These are phyloP conservation scores for Boletus subcaerulescens DNA, from an alignment of 768 basidiomycete genomes.

Conservation along the genomic window DNA sequence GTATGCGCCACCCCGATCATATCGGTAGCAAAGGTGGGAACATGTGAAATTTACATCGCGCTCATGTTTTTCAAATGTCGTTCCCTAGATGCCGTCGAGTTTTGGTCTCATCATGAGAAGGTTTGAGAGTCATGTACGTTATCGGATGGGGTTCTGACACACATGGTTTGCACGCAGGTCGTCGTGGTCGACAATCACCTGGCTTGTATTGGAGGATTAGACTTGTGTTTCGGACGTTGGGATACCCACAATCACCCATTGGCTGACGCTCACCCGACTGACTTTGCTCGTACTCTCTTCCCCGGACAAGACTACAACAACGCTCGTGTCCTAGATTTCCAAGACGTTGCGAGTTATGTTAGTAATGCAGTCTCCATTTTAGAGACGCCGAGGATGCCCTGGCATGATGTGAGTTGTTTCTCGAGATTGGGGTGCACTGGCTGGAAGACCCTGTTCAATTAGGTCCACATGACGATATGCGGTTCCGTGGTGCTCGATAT, in stretches of 20 bases:
- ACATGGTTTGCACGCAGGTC: slow-evolving; percentile 36
- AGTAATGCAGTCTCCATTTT: slow-evolving; percentile 65
- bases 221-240: slow-evolving; percentile 97
- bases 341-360: slow-evolving; percentile 74
- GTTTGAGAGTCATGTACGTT: slow-evolving; percentile 12
- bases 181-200: slow-evolving; percentile 85
- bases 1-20: slow-evolving; percentile 90
- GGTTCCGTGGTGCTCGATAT: slow-evolving; percentile 88
- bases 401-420: slow-evolving; percentile 78
- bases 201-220: slow-evolving; percentile 90
- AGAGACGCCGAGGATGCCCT: slow-evolving; percentile 82
- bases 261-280: slow-evolving; percentile 88
- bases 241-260: slow-evolving; percentile 89
- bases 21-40: slow-evolving; percentile 68
- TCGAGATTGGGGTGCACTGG: neutral
- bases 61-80: neutral
- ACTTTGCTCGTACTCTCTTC: slow-evolving; percentile 80
- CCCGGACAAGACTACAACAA: slow-evolving; percentile 96
- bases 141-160: neutral
- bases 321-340: slow-evolving; percentile 81
- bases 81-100: slow-evolving; percentile 63
- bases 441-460: neutral
- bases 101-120: slow-evolving; percentile 95
- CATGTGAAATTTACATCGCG: neutral
- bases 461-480: slow-evolving; percentile 82